Base-by-base conservation (phyloP, 2,329 filamentous ascomycete species). In the Periconia digitata region DNA sequence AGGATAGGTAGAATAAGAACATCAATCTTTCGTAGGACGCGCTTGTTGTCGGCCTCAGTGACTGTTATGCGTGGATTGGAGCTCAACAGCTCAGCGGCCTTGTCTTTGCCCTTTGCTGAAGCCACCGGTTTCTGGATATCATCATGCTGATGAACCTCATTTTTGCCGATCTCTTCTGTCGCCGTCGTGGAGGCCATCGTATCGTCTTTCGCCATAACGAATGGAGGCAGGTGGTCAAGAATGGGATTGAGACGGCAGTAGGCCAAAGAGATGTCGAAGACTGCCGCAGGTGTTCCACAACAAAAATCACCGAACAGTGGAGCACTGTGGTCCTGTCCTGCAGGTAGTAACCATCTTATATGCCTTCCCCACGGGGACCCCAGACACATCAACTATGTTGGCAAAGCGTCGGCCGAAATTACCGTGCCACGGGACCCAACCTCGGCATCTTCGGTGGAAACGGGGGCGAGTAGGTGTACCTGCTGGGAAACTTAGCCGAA, bases 1-100 rank as follows among this genome's bases (percentile, higher is more conserved):
- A 86, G 78, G 45, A 81, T 74, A 0, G 80, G 79, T 12, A 82
- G 66, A 18, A 83, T 72, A 43, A 73, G 64, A 20, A 76, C 60
- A 57, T 82, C 79, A 46, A 82, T 81, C 53, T 73, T 74, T 22
- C 74, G 72, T 34, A 82, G 66, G 6, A 82, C 74, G 35, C 75
- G 71, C 43, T 71, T 72, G 63, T 83, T 81, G 55, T 82, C 80
- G 41, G 75, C 76, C 0, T 76, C 69, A 0, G 79, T 79, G 6
- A 83, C 73, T 35, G 76, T 59, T 27, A 81, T 71, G 2, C 71
- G 70, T 37, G 76, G 69, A 8, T 73, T 76, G 2, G 72, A 69
- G 20, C 75, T 74, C 34, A 82, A 67, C 36, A 82, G 67, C 45
- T 77, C 69, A 16, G 78, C 73, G 7, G 79, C 79, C 55, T 77